Evolutionary conservation across 2,329 filamentous ascomycete genomes (phyloP).

Genomic region (Calonectria fujianensis): DNA sequence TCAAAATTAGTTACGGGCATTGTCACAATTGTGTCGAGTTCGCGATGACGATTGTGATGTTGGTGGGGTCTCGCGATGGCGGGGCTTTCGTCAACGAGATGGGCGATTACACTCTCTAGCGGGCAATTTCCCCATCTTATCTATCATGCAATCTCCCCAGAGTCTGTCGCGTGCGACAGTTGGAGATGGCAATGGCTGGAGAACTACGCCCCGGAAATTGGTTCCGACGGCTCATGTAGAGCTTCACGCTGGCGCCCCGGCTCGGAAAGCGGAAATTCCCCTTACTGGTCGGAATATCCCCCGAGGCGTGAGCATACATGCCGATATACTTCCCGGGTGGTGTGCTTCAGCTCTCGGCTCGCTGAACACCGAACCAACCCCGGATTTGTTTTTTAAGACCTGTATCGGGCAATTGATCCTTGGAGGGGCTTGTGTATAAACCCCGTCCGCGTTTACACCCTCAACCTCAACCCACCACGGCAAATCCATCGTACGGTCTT

Average conservation of each 20-base stretch:
- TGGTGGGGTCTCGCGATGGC: constrained; percentile 24
- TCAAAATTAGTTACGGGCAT: constrained; percentile 50
- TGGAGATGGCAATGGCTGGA: neutral
- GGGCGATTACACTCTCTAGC: constrained; percentile 5
- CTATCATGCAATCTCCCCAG: constrained; percentile 6
- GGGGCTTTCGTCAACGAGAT: constrained; percentile 19
- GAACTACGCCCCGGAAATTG: constrained; percentile 24
- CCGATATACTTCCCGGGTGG: constrained; percentile 27
- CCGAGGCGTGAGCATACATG: constrained; percentile 27
- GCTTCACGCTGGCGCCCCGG: neutral
- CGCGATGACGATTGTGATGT: neutral
- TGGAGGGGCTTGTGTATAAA: constrained; percentile 27
- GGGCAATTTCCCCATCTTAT: constrained; percentile 34
- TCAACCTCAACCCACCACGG: neutral
- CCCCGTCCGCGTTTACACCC: constrained; percentile 2
- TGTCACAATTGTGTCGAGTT: constrained; percentile 12
- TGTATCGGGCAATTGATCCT: constrained; percentile 25
- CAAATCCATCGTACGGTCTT: constrained; percentile 19
- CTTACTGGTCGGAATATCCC: constrained; percentile 24
- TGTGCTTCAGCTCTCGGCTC: neutral
- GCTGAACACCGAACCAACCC: constrained; percentile 11
- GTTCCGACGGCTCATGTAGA: constrained; percentile 24
- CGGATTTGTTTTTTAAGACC: constrained; percentile 23
- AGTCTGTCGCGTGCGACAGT: constrained; percentile 4
- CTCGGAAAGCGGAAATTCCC: constrained; percentile 40